Conservation (phyloP, 2,329 filamentous ascomycete genomes). For the Aureobasidium sp. region DNA sequence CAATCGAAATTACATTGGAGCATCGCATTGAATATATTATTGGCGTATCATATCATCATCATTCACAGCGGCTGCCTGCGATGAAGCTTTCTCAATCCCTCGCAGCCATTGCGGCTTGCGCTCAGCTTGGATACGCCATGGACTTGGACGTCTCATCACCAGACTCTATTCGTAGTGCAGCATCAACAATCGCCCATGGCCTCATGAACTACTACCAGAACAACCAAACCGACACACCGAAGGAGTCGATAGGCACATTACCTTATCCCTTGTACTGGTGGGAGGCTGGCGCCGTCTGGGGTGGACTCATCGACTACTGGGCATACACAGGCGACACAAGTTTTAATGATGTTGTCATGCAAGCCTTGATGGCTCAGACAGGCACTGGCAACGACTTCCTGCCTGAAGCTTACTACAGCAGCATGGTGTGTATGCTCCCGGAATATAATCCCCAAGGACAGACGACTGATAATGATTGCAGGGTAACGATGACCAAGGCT, state of each 20-base stretch:
- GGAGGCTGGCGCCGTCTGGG: slow-evolving; percentile 32
- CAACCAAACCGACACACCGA: slow-evolving; percentile 23
- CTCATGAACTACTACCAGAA: slow-evolving; percentile 28
- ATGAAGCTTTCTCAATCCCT: slow-evolving; percentile 5
- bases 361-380: slow-evolving; percentile 34
- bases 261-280: slow-evolving; percentile 40
- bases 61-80: neutral
- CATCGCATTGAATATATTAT: neutral
- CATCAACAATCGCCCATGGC: slow-evolving; percentile 23
- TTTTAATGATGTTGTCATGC: slow-evolving; percentile 33
- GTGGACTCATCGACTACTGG: slow-evolving; percentile 32
- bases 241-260: slow-evolving; percentile 29
- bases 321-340: slow-evolving; percentile 36
- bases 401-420: slow-evolving; percentile 26
- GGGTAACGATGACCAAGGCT: slow-evolving; percentile 55
- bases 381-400: slow-evolving; percentile 35
- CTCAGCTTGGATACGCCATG: slow-evolving; percentile 9
- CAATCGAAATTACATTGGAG: neutral
- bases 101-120: slow-evolving; percentile 7
- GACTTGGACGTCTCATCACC: slow-evolving; percentile 10
- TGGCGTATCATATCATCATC: neutral
- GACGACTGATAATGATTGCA: neutral
- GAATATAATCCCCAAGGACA: neutral
- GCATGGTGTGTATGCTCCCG: slow-evolving; percentile 13
- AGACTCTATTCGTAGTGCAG: slow-evolving; percentile 25